Conservation (phyloP, 140 eudicot genomes). For the Cichorium intybus region DNA sequence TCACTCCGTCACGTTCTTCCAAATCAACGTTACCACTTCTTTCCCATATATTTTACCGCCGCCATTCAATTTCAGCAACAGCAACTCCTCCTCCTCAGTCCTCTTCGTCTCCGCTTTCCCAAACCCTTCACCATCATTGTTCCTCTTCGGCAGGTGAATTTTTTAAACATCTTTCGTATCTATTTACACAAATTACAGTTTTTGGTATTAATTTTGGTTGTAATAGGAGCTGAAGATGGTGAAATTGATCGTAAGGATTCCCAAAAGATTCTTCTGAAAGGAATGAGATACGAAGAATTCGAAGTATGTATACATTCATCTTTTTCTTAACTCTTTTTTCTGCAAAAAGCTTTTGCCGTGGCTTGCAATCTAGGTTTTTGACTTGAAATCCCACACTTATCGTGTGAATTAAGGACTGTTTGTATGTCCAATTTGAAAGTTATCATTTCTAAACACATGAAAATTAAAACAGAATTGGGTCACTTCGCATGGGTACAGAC, state of each 20-base stretch:
- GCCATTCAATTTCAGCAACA: conserved; percentile 19
- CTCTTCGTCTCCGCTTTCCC: conserved; percentile 15
- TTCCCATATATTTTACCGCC: not conserved
- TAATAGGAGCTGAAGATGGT: conserved; percentile 37
- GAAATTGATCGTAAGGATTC: conserved; percentile 24
- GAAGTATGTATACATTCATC: conserved; percentile 37
- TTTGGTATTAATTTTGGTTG: conserved; percentile 3
- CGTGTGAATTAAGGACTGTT: not conserved
- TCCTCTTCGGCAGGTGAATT: conserved; percentile 20
- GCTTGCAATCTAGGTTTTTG: not conserved
- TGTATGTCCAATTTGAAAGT: not conserved
- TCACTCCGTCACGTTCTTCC: conserved; percentile 6
- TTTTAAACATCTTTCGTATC: not conserved
- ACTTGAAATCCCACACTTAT: not conserved
- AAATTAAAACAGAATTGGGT: conserved; percentile 70
- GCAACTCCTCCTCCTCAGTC: conserved; percentile 6
- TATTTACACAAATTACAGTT: not conserved
- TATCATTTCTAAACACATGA: conserved; percentile 11
- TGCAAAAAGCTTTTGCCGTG: not conserved
- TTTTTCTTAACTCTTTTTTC: not conserved
- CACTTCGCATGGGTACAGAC: conserved; percentile 77
- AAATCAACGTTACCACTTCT: conserved; percentile 13
- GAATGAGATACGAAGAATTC: conserved; percentile 62
- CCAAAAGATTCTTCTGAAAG: conserved; percentile 53
- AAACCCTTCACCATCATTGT: conserved; percentile 10